Evolutionary conservation across 1,284 basidiomycete genomes (phyloP), one percentile per base, ranked within the genome.

Genomic region (Pseudozyma hubeiensis): DNA sequence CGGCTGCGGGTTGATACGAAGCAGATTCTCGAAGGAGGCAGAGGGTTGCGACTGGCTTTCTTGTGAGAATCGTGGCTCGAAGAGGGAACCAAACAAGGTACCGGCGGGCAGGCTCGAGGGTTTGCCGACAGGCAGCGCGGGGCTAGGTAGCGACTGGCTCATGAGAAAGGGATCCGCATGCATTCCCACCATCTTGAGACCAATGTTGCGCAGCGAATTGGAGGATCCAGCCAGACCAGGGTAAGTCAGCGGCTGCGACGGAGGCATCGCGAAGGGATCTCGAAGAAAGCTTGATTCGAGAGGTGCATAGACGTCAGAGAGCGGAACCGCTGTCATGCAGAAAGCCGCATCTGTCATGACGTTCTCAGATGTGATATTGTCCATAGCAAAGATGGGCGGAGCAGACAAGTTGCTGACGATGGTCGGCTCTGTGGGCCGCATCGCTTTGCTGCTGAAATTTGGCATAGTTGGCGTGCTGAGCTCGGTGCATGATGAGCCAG

Each of bases 91-190:
- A 14, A 46, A 17, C 14, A 29, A 40, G 35, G n/a, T 50, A 8
- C 54, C 6, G 35, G 11, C 41, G 9, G 43, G 40, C 4, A 52
- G 29, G 46, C 57, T 50, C 13, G 64, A 19, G 2, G 31, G 17
- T 29, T 41, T 41, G 24, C 31, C 35, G 4, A 43, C 40, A 9
- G 53, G 48, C 8, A 67, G 53, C 16, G 66, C 59, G 5, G 63
- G 68, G 47, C 68, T 71, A 2, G 68, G 63, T 7, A 71, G 60
- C 9, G 68, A 55, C 41, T 71, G 68, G 31, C 63, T 71, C 55
- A 65, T 59, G 17, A 71, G 68, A 45, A 71, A 65, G 9, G 68
- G 63, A 33, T 71, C 68, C 1, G 68, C 58, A 44, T 61, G 68
- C 48, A 71, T 54, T 5, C 63, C 63, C 6, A 55, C 37, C 24